Base-by-base conservation (phyloP, 139 green algal species). In the Coelastrella sp. region DNA sequence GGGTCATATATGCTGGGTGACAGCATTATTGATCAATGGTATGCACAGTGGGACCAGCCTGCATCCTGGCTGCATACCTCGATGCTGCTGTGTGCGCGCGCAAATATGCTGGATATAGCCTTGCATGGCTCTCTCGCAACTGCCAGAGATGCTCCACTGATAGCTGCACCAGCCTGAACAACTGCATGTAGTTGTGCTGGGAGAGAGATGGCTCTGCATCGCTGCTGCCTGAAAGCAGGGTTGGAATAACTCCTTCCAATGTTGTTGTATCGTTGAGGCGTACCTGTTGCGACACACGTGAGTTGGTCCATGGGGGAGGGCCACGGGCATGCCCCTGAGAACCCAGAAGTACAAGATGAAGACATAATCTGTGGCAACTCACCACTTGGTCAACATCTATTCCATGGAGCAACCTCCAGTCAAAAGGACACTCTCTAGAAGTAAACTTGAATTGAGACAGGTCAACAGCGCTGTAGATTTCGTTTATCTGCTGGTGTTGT, bases 381-480 rank as follows among this genome's bases (percentile, higher is more conserved):
- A 94, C 89, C 85, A 94, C 85, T 3, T 73, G 79, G 37, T 92
- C 88, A 0, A 90, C 81, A 60, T 95, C 90, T 9, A 95, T 86
- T 6, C 92, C 92, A 79, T 95, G 90, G 35, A 95, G 77, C 60
- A 90, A 64, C 0, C 88, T 71, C 89, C 92, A 95, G 68, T 94
- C 89, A 67, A 94, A 91, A 15, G 68, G 83, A n/a, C 19, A 68
- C 2, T 32, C 63, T 1, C 89, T 53, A 0, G 85, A 43, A 2
- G 64, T 79, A 23, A 92, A 92, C 11, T 50, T 53, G 37, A 94
- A 92, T 53, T 67, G 76, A 0, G 40, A 9, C 1, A 91, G 48
- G 80, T 78, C 84, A 4, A 91, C 32, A 30, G 15, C 37, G 25
- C n/a, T 48, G 40, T 74, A 85, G 30, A 85, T 76, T 76, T 80